phyloP scores from a whole-genome alignment of 75 land plant species.

The Cupressus sempervirens region DNA sequence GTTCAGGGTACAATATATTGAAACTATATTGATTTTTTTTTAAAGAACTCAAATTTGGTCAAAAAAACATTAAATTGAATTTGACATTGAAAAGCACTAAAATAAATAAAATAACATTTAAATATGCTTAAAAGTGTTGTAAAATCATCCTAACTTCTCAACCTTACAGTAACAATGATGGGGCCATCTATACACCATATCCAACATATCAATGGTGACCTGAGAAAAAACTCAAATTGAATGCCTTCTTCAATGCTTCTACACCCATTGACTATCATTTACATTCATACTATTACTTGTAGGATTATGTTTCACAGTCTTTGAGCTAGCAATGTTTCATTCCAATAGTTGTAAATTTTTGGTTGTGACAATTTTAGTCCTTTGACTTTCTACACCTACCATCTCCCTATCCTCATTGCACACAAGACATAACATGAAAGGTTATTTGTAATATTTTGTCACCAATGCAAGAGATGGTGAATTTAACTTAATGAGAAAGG shows the following conservation, averaged over 20 bases:
- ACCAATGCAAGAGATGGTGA: too few species aligned
- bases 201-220: slow-evolving; percentile 6
- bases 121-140: too few species aligned
- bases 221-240: neutral
- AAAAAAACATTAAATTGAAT: too few species aligned
- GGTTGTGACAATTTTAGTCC: neutral
- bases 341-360: neutral
- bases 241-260: neutral
- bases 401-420: neutral
- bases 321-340: neutral
- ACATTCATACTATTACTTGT: neutral
- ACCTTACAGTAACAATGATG: neutral
- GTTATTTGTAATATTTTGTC: too few species aligned
- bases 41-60: too few species aligned
- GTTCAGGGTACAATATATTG: too few species aligned
- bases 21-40: too few species aligned
- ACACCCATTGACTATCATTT: neutral
- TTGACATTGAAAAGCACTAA: too few species aligned
- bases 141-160: too few species aligned
- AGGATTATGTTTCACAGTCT: neutral
- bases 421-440: neutral
- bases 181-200: slow-evolving; percentile 17
- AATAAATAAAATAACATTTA: too few species aligned
- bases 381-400: neutral
- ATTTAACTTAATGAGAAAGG: too few species aligned